A percentile compares a stretch with the other conserved stretches of the same genome.
Evolutionary conservation across 1,139 yeast genomes (phyloP).

Genomic region (Suhomyces atakaporum): DNA sequence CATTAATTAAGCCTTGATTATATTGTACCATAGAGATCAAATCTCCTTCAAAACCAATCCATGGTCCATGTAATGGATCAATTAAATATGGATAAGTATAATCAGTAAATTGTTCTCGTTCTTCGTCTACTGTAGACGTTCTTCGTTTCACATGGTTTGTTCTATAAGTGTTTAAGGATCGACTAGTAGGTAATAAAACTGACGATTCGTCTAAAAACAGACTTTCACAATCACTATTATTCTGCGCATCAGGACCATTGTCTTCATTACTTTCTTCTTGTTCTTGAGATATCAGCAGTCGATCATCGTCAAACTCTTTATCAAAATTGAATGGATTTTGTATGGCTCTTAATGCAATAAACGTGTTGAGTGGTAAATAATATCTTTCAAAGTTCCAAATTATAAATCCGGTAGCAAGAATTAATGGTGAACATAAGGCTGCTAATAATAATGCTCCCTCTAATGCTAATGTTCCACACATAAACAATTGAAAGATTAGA

Average conservation of each 20-base stretch:
- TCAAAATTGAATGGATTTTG: conserved; percentile 46
- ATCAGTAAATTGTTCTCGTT: conserved; percentile 51
- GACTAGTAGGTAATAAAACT: conserved; percentile 24
- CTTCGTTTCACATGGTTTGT: conserved; percentile 24
- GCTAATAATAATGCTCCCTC: conserved; percentile 61
- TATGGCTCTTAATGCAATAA: conserved; percentile 65
- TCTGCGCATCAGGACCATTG: conserved; percentile 10
- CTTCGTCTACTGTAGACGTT: conserved; percentile 56
- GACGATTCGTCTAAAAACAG: conserved; percentile 31
- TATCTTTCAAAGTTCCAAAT: conserved; percentile 60
- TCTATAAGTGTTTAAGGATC: conserved; percentile 6
- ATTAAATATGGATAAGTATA: conserved; percentile 52
- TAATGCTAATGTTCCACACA: conserved; percentile 69
- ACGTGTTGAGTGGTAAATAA: conserved; percentile 58
- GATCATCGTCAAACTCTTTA: conserved; percentile 44
- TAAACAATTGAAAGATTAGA: conserved; percentile 60
- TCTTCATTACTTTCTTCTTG: conserved; percentile 5
- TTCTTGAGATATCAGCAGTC: conserved; percentile 16
- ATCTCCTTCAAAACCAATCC: conserved; percentile 60
- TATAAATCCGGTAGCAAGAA: conserved; percentile 50
- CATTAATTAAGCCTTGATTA: conserved; percentile 15
- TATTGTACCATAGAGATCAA: conserved; percentile 44
- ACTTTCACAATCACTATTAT: conserved; percentile 13
- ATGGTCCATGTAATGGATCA: conserved; percentile 56
- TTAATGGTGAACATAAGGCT: conserved; percentile 52